Evolutionary conservation across 164 flowering plant species (phyloP), one percentile per base, ranked within the genome.

Genomic region (Annona cherimola): DNA sequence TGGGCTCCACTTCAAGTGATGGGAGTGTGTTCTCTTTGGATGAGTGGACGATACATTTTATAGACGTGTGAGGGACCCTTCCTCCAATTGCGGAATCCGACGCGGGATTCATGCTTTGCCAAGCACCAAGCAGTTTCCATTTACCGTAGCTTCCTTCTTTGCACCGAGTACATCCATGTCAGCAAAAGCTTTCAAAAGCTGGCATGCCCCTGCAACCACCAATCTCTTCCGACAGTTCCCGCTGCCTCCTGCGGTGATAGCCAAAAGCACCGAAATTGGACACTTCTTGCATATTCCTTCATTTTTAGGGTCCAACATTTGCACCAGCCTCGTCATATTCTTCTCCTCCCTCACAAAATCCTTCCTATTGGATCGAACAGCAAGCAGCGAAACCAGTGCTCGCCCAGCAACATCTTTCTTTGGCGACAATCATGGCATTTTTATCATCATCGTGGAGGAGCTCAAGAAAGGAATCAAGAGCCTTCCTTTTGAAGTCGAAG

Each of bases 161-260:
- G 94, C 93, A 59, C 96, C 98, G 76, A 81, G 73, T 7, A 92
- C 89, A 20, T 92, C 93, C 88, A 83, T 82, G 43, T 87, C 91
- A 50, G 84, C 76, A 59, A 92, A 79, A 70, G 77, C 75, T 81
- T 88, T 94, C 79, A 90, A 57, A 71, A 85, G 82, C 63, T 69
- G 81, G 42, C 73, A 71, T 44, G 86, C 91, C 19, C 98, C 98
- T 40, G 89, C 86, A 0, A 80, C 84, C 20, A 86, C 64, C 4
- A 92, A 75, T 83, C 80, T 82, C 79, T 84, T 89, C 80, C 96
- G 71, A 42, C 89, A 85, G 0, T 84, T 80, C 0, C 73, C 63
- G 65, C 90, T 83, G 4, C 90, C 87, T 3, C 91, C 88, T 40
- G 83, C 72, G 35, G 86, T 41, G 0, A 84, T 57, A 2, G 89